Conservation (phyloP, 345 rosid genomes). For the Hibiscus mutabilis region DNA sequence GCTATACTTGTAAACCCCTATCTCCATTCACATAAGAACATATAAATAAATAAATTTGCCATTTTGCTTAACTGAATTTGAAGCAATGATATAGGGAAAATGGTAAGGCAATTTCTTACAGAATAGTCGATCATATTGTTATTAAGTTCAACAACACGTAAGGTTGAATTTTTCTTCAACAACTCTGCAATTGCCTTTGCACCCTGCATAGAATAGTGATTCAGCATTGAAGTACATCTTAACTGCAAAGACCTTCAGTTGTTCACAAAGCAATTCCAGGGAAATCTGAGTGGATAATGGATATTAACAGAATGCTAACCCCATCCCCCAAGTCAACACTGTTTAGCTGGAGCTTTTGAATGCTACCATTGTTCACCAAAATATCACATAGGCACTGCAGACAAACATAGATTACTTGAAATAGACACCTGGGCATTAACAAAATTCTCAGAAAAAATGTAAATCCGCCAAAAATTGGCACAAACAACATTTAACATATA, state of each 20-base stretch:
- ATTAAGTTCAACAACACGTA: slow-evolving; percentile 81
- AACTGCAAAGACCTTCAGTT: slow-evolving; percentile 6
- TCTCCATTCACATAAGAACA: slow-evolving; percentile 36
- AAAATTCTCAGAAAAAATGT: slow-evolving; percentile 12
- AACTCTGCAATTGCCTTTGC: slow-evolving; percentile 85
- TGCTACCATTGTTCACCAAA: slow-evolving; percentile 57
- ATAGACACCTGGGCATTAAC: background rate
- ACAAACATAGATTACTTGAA: slow-evolving; percentile 7
- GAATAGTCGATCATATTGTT: slow-evolving; percentile 97
- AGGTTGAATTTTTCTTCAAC: slow-evolving; percentile 66
- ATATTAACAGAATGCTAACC: slow-evolving; percentile 42
- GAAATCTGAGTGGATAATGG: background rate
- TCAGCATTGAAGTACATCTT: slow-evolving; percentile 12
- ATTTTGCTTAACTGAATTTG: slow-evolving; percentile 11
- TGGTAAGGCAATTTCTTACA: slow-evolving; percentile 39
- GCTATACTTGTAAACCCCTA: slow-evolving; percentile 97
- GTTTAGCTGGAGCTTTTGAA: slow-evolving; percentile 80
- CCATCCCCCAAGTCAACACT: slow-evolving; percentile 79
- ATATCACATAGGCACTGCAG: slow-evolving; percentile 63
- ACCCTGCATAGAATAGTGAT: slow-evolving; percentile 50
- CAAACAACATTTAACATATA: background rate
- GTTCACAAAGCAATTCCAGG: background rate
- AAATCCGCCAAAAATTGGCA: background rate
- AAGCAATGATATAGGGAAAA: slow-evolving; percentile 8
- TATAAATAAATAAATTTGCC: slow-evolving; percentile 14